Conservation (phyloP, 2,329 filamentous ascomycete genomes). For the Penicillium expansum region DNA sequence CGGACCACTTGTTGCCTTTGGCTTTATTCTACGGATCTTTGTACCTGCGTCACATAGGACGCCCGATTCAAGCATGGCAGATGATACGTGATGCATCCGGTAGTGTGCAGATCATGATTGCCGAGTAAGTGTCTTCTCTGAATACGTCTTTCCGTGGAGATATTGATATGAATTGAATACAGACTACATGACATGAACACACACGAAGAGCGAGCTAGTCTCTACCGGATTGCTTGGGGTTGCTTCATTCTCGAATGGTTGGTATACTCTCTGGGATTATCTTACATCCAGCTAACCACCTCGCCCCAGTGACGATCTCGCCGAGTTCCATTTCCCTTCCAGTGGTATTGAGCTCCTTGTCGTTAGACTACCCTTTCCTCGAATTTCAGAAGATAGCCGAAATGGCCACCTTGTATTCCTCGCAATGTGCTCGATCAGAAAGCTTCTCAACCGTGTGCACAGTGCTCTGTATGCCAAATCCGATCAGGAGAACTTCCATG, state of each 20-base stretch:
- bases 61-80: constrained; percentile 17
- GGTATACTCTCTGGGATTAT: not conserved
- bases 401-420: constrained; percentile 13
- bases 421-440: constrained; percentile 21
- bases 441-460: constrained; percentile 18
- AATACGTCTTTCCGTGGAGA: rapidly evolving
- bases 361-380: constrained; percentile 15
- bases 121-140: constrained; percentile 6
- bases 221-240: constrained; percentile 18
- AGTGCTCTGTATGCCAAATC: constrained; percentile 18
- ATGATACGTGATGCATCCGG: constrained; percentile 13
- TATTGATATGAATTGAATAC: not conserved
- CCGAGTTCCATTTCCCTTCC: constrained; percentile 19
- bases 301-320: constrained; percentile 14
- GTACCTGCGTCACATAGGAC: constrained; percentile 17
- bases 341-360: constrained; percentile 18
- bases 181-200: constrained; percentile 13
- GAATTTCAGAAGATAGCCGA: constrained; percentile 13
- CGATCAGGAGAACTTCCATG: not conserved
- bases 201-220: not conserved
- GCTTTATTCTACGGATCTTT: constrained; percentile 18
- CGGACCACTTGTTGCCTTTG: constrained; percentile 11
- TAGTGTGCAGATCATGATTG: constrained; percentile 13
- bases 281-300: not conserved
- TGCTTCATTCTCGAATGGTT: constrained; percentile 21